Base-by-base conservation (phyloP, 23 red algal genomes). In the Gracilaria caudata region DNA sequence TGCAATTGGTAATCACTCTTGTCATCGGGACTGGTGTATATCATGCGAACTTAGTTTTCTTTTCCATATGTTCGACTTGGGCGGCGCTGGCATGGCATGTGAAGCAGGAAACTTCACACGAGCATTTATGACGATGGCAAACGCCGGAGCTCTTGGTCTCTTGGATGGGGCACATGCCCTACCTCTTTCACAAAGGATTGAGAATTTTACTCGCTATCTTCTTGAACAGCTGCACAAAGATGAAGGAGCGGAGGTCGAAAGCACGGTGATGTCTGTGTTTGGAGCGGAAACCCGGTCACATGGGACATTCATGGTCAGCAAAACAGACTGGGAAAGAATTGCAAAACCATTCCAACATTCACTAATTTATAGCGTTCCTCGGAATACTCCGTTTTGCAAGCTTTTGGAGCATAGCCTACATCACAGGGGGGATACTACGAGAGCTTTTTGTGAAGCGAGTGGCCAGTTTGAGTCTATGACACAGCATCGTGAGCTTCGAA, bases 51-150 rank as follows among this genome's bases (percentile, higher is more conserved):
- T 98, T 41, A 54, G 92, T 43, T 92, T 94, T 59, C 70, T 98
- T 66, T 98, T 94, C 56, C 78, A 92, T 26, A 98, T 98, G 96
- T 83, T 98, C 53, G 82, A 98, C 51, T 74, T 90, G 49, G 96
- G 96, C 11, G 92, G 83, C 36, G 85, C 72, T 13, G 92, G 92
- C 26, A 77, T 79, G 72, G 96, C 96, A 0, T 92, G 86, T 72
- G 91, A 98, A 77, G 87, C 96, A 60, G 84, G 85, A 34, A 94
- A 94, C 63, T 94, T 98, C 58, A 94, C 90, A 64, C 55, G 83
- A 54, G 96, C 96, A 6, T 94, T 98, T 49, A 93, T 90, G 82
- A 86, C 82, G 5, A 94, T 86, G 66, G 92, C 91, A 45, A 89
- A 94, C 24, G 93, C 96, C 1, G 86, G 77, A 32, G 96, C 96